Percentiles rank a stretch among this genome's conserved stretches.
Conservation (phyloP, 2,329 filamentous ascomycete species). For the Diplocarpon rosae region DNA sequence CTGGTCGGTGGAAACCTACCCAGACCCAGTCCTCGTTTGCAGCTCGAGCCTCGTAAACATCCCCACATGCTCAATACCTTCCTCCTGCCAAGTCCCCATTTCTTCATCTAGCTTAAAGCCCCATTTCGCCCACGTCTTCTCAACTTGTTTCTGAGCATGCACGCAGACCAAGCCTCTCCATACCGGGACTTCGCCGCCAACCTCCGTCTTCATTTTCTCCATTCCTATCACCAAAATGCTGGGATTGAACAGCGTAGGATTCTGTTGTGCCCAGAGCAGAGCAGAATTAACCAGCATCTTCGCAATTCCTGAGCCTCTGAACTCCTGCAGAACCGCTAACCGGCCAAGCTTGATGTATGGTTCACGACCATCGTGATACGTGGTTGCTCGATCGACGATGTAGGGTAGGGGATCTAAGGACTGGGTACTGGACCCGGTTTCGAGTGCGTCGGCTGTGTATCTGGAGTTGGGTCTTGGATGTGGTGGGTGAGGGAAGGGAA, state of each 20-base stretch:
- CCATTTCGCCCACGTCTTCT: constrained; percentile 54
- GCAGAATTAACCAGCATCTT: constrained; percentile 55
- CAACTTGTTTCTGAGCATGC: constrained; percentile 63
- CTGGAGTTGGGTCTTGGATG: constrained; percentile 42
- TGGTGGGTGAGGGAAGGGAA: constrained; percentile 41
- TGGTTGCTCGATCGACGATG: constrained; percentile 30
- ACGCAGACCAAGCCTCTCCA: constrained; percentile 70
- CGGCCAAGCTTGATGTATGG: constrained; percentile 76
- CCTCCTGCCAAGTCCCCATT: constrained; percentile 72
- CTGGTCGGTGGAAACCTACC: no score
- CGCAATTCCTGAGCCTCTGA: constrained; percentile 54
- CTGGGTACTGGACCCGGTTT: constrained; percentile 4
- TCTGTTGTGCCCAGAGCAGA: constrained; percentile 52
- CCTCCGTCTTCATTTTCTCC: constrained; percentile 33
- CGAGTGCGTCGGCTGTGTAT: constrained; percentile 16
- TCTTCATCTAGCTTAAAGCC: constrained; percentile 65
- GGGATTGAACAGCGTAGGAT: constrained; percentile 44
- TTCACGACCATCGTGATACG: constrained; percentile 50
- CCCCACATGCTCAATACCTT: constrained; percentile 73
- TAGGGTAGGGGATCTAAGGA: constrained; percentile 9
- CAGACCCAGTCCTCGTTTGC: no score
- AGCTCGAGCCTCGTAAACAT: constrained; percentile 52
- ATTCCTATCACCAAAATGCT: constrained; percentile 33
- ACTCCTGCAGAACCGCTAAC: constrained; percentile 57
- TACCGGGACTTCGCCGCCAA: constrained; percentile 35